These are phyloP conservation scores for Massospora cicadina DNA, from an alignment of 371 early-diverging fungal genomes.

Conservation along the genomic window DNA sequence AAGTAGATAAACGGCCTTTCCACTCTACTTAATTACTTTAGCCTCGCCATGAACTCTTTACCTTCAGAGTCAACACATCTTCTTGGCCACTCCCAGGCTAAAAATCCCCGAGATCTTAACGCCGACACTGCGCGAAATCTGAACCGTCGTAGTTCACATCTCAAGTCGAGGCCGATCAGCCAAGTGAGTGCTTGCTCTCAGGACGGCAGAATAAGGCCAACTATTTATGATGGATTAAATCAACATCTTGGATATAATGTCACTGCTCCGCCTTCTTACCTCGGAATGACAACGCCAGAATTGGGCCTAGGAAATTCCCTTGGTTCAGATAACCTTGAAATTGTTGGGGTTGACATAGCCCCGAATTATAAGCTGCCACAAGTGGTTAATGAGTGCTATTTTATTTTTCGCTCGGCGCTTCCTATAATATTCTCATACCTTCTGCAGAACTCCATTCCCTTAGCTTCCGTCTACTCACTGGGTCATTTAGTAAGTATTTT, in stretches of 20 bases:
- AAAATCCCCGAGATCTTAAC: not conserved
- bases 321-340: not conserved
- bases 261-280: not conserved
- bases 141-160: not conserved
- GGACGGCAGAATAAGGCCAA: not conserved
- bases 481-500: conserved; percentile 15
- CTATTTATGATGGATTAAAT: not conserved
- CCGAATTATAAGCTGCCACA: not conserved
- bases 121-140: not conserved
- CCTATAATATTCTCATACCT: conserved; percentile 13
- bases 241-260: not conserved
- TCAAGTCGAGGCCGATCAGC: not conserved
- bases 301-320: not conserved
- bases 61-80: not conserved
- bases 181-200: not conserved
- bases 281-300: not conserved
- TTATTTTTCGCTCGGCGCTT: not conserved
- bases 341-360: not conserved
- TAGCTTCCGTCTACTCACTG: conserved; percentile 12
- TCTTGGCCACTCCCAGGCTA: not conserved
- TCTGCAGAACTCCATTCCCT: conserved; percentile 11
- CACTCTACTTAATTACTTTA: too few species aligned
- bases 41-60: not conserved
- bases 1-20: too few species aligned
- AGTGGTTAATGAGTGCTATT: not conserved